Conservation (phyloP, 2,329 filamentous ascomycete genomes). For the Pseudopyrenochaeta lycopersici region DNA sequence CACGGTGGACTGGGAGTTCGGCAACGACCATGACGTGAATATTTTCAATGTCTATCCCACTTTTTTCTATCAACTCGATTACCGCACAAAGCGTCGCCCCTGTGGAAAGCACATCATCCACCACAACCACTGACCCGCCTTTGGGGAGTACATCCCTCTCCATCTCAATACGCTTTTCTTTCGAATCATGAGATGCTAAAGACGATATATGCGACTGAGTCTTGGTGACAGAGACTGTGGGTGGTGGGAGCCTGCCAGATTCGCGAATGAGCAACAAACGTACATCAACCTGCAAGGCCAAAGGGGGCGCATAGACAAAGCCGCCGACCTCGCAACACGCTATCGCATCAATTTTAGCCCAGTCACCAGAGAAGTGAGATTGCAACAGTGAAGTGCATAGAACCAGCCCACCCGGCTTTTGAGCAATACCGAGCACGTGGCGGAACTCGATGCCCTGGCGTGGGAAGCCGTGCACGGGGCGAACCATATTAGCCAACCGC, state of each 20-base stretch:
- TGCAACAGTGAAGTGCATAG: conserved; percentile 63
- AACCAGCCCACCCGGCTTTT: conserved; percentile 60
- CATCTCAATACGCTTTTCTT: conserved; percentile 61
- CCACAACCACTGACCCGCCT: conserved; percentile 60
- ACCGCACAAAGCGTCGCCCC: conserved; percentile 65
- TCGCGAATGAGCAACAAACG: conserved; percentile 63
- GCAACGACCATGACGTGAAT: conserved; percentile 63
- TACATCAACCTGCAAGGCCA: conserved; percentile 54
- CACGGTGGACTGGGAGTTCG: conserved; percentile 66
- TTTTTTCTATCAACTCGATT: conserved; percentile 57
- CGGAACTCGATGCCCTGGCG: conserved; percentile 62
- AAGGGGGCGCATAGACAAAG: conserved; percentile 63
- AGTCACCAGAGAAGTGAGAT: conserved; percentile 57
- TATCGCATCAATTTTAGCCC: conserved; percentile 58
- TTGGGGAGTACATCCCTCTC: conserved; percentile 51
- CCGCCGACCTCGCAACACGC: conserved; percentile 67
- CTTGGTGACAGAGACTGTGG: conserved; percentile 61
- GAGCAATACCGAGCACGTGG: conserved; percentile 65
- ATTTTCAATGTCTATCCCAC: conserved; percentile 52
- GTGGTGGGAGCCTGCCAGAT: conserved; percentile 67
- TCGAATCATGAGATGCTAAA: conserved; percentile 23
- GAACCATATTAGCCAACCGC: conserved; percentile 62
- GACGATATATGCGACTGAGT: conserved; percentile 64
- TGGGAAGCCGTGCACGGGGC: conserved; percentile 60
- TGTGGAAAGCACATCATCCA: conserved; percentile 69